These are phyloP conservation scores for Plasmodium blacklocki DNA, from an alignment of 169 alveolate genomes.

Conservation along the genomic window DNA sequence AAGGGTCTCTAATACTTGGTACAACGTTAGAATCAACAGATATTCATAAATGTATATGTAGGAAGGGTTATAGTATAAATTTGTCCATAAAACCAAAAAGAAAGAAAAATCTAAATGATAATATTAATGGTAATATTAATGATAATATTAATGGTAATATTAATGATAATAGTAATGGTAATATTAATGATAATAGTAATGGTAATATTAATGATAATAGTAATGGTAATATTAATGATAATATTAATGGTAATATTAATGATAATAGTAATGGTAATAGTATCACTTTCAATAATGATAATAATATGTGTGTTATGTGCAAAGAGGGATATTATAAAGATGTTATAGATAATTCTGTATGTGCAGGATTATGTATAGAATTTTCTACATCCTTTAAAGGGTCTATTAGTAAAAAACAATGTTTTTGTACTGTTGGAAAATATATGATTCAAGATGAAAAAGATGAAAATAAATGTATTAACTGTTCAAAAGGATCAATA, in stretches of 20 bases:
- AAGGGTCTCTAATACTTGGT: conserved; percentile 82
- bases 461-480: conserved; percentile 76
- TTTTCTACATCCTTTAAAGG: conserved; percentile 86
- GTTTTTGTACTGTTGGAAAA: conserved; percentile 84
- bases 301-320: conserved; percentile 78
- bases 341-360: conserved; percentile 84
- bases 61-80: conserved; percentile 81
- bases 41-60: conserved; percentile 82
- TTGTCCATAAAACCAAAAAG: neutral
- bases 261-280: conserved; percentile 78
- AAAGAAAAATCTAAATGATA: too few species aligned
- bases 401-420: conserved; percentile 83
- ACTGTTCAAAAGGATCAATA: conserved; percentile 81
- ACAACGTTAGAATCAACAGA: conserved; percentile 80
- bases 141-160: conserved; percentile 76
- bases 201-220: conserved; percentile 70
- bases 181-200: conserved; percentile 20
- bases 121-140: too few species aligned
- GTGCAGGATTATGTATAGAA: conserved; percentile 87
- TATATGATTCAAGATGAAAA: conserved; percentile 79
- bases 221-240: neutral
- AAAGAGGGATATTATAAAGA: conserved; percentile 86
- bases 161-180: neutral
- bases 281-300: conserved; percentile 7
- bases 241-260: neutral